A percentile compares a stretch with the other conserved stretches of the same genome.
phyloP scores from a whole-genome alignment of 2,329 filamentous ascomycete genomes.

The Neurospora crassa region DNA sequence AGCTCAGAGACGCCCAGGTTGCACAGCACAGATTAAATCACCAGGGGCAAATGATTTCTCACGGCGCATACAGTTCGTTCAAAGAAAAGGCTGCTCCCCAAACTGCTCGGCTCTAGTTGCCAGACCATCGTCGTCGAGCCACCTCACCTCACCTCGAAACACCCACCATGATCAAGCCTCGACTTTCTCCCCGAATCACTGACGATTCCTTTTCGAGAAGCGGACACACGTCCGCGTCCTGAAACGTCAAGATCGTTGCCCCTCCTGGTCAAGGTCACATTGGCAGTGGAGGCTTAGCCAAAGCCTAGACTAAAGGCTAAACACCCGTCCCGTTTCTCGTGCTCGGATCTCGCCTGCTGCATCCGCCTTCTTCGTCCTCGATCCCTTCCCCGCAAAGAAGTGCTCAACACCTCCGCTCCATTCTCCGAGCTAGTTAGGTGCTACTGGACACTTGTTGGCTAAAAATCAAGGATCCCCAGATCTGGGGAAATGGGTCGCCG shows the following conservation, averaged over 20 bases:
- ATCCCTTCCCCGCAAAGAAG: background rate
- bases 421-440: background rate
- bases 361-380: background rate
- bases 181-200: background rate
- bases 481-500: background rate
- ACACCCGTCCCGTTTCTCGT: background rate
- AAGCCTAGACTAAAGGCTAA: conserved; percentile 4
- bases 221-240: conserved; percentile 4
- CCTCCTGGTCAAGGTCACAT: background rate
- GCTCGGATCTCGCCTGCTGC: background rate
- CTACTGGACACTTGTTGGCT: background rate
- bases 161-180: background rate
- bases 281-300: conserved; percentile 1
- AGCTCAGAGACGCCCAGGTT: background rate
- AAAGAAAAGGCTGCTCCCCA: background rate
- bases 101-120: background rate
- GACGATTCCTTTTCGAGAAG: background rate
- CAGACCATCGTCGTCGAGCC: background rate
- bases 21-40: background rate
- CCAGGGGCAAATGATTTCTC: background rate
- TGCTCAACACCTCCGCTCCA: background rate
- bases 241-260: background rate
- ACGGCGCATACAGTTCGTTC: background rate
- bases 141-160: background rate
- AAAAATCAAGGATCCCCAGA: background rate